These are phyloP conservation scores for Mycena haematopus DNA, from an alignment of 768 basidiomycete species.

Conservation along the genomic window DNA sequence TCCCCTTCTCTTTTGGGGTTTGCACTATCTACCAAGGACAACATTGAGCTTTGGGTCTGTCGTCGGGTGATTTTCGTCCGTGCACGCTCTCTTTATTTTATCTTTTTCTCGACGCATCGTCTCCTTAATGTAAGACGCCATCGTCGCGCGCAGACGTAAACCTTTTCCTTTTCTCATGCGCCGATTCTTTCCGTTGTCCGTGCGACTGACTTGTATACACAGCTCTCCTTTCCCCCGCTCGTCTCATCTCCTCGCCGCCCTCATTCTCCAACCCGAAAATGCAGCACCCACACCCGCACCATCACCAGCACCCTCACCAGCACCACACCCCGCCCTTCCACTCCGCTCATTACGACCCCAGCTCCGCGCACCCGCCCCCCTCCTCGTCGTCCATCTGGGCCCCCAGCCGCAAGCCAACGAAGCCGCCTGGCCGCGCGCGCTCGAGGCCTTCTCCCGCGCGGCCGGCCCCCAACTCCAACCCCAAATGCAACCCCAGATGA, in stretches of 20 bases:
- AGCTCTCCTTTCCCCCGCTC: background rate
- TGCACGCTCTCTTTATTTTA: too few species aligned
- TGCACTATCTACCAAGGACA: too few species aligned
- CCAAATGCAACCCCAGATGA: too few species aligned
- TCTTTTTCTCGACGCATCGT: too few species aligned
- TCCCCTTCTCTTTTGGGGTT: too few species aligned
- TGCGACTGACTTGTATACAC: background rate
- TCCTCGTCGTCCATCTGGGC: conserved; percentile 72
- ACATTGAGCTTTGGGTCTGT: too few species aligned
- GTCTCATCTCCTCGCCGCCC: background rate
- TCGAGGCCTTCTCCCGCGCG: conserved; percentile 59
- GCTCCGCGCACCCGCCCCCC: conserved; percentile 32
- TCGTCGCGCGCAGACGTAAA: too few species aligned
- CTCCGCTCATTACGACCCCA: conserved; percentile 48
- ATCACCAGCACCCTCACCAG: conserved; percentile 25
- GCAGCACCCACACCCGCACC: conserved; percentile 2
- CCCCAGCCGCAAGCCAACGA: conserved; percentile 77
- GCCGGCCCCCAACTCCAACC: background rate
- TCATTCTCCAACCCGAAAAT: background rate
- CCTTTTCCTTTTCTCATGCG: too few species aligned
- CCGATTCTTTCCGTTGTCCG: too few species aligned
- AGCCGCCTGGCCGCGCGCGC: conserved; percentile 68
- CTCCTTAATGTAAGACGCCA: too few species aligned
- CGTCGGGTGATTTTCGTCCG: too few species aligned
- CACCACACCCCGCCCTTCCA: conserved; percentile 37